Evolutionary conservation across 345 rosid genomes (phyloP).

Genomic region (Brassica napus): DNA sequence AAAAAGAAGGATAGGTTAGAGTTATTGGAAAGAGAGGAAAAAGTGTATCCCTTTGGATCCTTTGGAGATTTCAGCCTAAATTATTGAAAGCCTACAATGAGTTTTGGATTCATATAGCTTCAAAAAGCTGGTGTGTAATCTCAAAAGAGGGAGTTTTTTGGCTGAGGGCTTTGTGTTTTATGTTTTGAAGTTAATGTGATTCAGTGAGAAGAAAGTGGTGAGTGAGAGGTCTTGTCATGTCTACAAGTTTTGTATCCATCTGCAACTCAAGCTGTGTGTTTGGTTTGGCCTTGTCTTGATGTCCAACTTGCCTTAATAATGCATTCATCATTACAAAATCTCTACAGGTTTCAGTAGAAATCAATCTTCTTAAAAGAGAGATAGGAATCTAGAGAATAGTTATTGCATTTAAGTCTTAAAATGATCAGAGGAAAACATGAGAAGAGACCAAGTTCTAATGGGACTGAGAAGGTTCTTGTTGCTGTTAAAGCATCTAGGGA

Average conservation of each 20-base stretch:
- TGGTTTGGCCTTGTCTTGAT: constrained; percentile 37
- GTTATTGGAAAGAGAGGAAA: constrained; percentile 22
- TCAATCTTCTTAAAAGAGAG: constrained; percentile 4
- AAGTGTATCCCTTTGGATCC: constrained; percentile 13
- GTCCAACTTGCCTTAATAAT: constrained; percentile 40
- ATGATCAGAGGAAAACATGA: constrained; percentile 70
- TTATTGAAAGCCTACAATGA: constrained; percentile 31
- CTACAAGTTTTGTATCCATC: constrained; percentile 39
- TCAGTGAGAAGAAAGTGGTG: constrained; percentile 34
- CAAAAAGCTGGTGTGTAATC: constrained; percentile 26
- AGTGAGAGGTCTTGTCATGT: constrained; percentile 51
- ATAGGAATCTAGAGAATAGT: constrained; percentile 7
- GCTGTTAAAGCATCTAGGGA: constrained; percentile 97
- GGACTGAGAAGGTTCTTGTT: constrained; percentile 77
- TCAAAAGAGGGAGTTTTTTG: constrained; percentile 17
- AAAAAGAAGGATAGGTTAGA: constrained; percentile 30
- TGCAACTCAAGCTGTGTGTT: constrained; percentile 41
- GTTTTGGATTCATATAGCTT: constrained; percentile 25
- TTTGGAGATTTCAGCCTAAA: constrained; percentile 12
- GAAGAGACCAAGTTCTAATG: constrained; percentile 49
- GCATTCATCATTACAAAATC: constrained; percentile 23
- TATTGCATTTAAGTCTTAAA: constrained; percentile 27
- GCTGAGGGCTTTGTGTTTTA: constrained; percentile 13
- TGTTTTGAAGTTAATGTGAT: constrained; percentile 40
- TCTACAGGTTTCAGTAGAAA: background rate